Percentiles rank a stretch among this genome's conserved stretches.
Conservation (phyloP, 2,329 filamentous ascomycete genomes). For the Diaporthe sp. region DNA sequence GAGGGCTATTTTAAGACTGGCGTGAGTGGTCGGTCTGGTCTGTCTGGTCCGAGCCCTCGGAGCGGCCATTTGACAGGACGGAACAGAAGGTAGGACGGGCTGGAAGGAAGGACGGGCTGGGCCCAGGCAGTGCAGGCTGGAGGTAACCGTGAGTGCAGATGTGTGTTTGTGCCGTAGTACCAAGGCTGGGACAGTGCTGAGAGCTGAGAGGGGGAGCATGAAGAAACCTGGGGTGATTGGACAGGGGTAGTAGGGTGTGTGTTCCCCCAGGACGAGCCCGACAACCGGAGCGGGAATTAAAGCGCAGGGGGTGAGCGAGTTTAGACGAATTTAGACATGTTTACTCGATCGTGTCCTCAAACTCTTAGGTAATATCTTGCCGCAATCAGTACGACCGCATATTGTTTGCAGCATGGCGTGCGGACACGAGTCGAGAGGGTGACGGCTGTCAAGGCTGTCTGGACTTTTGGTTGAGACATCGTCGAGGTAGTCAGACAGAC, state of each 20-base stretch:
- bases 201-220: background rate
- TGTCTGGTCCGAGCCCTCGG: conserved; percentile 27
- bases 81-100: background rate
- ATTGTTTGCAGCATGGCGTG: conserved; percentile 9
- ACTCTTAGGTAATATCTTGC: conserved; percentile 32
- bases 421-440: conserved; percentile 22
- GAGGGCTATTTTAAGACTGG: background rate
- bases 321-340: conserved; percentile 18
- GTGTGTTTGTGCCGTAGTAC: background rate
- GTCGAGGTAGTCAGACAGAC: background rate
- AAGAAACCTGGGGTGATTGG: conserved; percentile 5
- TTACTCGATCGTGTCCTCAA: conserved; percentile 35
- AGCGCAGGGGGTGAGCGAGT: conserved; percentile 19
- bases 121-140: background rate
- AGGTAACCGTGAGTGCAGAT: background rate
- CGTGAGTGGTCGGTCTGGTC: background rate
- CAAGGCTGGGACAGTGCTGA: background rate
- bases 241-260: background rate
- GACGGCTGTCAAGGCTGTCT: background rate
- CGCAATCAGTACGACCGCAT: conserved; percentile 18
- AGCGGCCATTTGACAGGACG: conserved; percentile 27
- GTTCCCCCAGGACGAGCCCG: background rate
- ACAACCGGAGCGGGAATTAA: conserved; percentile 32
- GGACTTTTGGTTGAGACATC: background rate
- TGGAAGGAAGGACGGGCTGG: background rate